Conservation (phyloP, 768 basidiomycete genomes). For the Tylopilus felleus region DNA sequence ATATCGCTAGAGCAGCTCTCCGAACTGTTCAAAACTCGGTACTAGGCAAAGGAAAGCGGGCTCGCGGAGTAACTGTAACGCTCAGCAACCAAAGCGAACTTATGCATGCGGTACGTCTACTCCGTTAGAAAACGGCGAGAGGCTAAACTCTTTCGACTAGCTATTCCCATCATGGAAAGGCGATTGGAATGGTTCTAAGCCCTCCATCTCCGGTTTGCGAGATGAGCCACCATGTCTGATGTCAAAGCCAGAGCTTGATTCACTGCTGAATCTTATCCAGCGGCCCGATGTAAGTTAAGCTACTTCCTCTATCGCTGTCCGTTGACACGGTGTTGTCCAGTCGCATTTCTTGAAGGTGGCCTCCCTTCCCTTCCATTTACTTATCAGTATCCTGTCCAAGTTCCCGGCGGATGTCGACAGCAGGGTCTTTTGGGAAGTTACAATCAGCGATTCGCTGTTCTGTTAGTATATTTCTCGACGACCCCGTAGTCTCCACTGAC, state of each 20-base stretch:
- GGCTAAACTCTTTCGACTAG: constrained; percentile 33
- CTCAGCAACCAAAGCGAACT: constrained; percentile 76
- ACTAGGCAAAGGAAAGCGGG: constrained; percentile 72
- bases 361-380: constrained; percentile 75
- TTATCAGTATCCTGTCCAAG: constrained; percentile 71
- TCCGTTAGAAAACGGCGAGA: background rate
- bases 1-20: constrained; percentile 62
- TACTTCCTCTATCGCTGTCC: background rate
- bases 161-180: constrained; percentile 83
- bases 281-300: constrained; percentile 63
- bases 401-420: constrained; percentile 77
- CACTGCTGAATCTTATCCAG: constrained; percentile 65
- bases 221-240: constrained; percentile 60
- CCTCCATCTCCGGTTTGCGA: constrained; percentile 63
- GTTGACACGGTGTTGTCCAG: constrained; percentile 36
- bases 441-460: constrained; percentile 62
- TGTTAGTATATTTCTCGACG: constrained; percentile 41
- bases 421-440: constrained; percentile 67
- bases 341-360: constrained; percentile 87
- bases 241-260: constrained; percentile 62
- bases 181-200: constrained; percentile 62
- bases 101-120: constrained; percentile 61
- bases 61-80: constrained; percentile 81
- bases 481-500: constrained; percentile 5
- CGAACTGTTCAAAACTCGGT: constrained; percentile 53